Conservation (phyloP, 2,329 filamentous ascomycete genomes). For the Stemphylium lycopersici region DNA sequence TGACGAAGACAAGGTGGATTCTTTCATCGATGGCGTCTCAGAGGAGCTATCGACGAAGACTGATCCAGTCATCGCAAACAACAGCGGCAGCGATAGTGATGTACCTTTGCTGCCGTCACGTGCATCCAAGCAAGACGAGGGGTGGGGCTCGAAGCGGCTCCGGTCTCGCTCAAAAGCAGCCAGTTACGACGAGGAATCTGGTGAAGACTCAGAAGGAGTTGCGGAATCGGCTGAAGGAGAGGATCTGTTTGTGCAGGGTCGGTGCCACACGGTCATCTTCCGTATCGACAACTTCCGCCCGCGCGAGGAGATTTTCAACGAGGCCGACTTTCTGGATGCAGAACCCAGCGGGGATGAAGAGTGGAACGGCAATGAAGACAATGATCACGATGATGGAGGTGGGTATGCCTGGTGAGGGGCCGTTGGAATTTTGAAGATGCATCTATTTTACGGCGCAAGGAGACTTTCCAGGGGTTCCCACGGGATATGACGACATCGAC, state of each 20-base stretch:
- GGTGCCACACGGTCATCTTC: constrained; percentile 73
- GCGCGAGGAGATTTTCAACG: constrained; percentile 69
- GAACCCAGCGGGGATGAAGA: constrained; percentile 64
- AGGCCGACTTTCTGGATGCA: constrained; percentile 73
- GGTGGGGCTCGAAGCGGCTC: constrained; percentile 40
- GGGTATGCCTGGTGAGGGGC: constrained; percentile 37
- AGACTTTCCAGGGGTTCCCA: not conserved
- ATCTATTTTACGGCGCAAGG: not conserved
- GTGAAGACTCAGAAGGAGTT: constrained; percentile 30
- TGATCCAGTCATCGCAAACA: not conserved
- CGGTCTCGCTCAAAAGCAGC: constrained; percentile 35
- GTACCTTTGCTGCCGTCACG: constrained; percentile 28
- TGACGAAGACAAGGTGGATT: constrained; percentile 23
- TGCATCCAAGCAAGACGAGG: constrained; percentile 29
- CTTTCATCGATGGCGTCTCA: constrained; percentile 29
- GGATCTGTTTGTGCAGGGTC: constrained; percentile 64
- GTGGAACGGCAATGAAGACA: constrained; percentile 63
- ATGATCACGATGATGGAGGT: constrained; percentile 51
- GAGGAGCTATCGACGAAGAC: constrained; percentile 11
- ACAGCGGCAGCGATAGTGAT: constrained; percentile 35
- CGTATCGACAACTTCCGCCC: constrained; percentile 78
- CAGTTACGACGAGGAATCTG: constrained; percentile 41
- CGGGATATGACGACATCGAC: not conserved
- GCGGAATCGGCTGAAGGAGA: constrained; percentile 22
- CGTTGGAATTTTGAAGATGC: not conserved